Evolutionary conservation across 306 rosid genomes (phyloP).

Genomic region (Glycine soja): DNA sequence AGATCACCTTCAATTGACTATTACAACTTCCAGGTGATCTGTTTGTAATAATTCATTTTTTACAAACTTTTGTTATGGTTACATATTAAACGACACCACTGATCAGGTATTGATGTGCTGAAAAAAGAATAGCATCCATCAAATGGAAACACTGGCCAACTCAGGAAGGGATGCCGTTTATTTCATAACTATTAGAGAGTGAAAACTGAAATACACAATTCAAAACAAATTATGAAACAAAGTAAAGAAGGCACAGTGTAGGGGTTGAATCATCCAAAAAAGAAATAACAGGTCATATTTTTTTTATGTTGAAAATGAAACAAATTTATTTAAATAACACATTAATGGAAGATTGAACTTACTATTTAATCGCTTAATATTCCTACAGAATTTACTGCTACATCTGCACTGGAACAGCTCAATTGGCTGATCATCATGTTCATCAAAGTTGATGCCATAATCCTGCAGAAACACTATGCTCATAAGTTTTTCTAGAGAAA

Average conservation of each 20-base stretch:
- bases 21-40: neutral
- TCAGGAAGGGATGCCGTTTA: neutral
- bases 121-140: slow-evolving; percentile 7
- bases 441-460: slow-evolving; percentile 88
- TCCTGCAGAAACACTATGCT: slow-evolving; percentile 66
- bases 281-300: neutral
- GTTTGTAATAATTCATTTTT: neutral
- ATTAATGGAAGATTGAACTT: slow-evolving; percentile 47
- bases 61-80: neutral
- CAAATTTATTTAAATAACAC: neutral
- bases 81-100: neutral
- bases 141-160: slow-evolving; percentile 17
- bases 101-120: neutral
- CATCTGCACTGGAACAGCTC: slow-evolving; percentile 74
- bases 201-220: neutral
- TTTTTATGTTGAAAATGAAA: slow-evolving; percentile 1
- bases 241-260: neutral
- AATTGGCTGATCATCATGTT: slow-evolving; percentile 66
- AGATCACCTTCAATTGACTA: neutral
- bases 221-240: slow-evolving; percentile 23
- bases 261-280: neutral
- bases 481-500: slow-evolving; percentile 28
- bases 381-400: slow-evolving; percentile 93
- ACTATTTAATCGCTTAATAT: slow-evolving; percentile 78
- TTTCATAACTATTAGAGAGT: neutral